These are phyloP conservation scores for Panicum virgatum DNA, from an alignment of 202 grass and related monocot genomes.

Conservation along the genomic window DNA sequence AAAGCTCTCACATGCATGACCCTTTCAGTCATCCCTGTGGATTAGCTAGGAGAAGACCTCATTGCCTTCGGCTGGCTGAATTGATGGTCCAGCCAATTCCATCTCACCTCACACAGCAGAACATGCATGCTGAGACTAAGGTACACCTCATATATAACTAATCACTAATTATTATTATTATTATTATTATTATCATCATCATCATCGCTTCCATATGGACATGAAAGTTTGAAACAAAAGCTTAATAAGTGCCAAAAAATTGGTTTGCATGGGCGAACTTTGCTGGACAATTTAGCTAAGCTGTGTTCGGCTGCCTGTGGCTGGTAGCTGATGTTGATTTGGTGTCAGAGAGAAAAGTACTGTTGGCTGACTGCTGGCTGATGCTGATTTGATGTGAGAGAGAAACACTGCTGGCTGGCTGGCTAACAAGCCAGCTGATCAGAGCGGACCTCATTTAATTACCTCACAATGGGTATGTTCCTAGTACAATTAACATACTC, in stretches of 20 bases:
- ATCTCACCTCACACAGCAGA: conserved; percentile 7
- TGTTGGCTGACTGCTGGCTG: no score
- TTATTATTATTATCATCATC: no score
- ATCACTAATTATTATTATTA: no score
- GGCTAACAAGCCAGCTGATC: no score
- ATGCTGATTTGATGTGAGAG: no score
- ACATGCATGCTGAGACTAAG: conserved; percentile 25
- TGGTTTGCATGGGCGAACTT: neutral
- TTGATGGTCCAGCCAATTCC: conserved; percentile 61
- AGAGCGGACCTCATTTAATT: no score
- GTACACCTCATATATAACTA: neutral
- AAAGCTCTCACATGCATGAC: conserved; percentile 51
- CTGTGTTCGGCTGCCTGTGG: no score
- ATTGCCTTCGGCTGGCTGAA: conserved; percentile 41
- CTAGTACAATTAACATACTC: no score
- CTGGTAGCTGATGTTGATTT: no score
- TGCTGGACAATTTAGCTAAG: neutral
- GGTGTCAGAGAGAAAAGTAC: no score
- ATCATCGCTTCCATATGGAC: neutral
- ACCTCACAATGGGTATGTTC: no score
- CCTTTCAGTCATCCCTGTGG: conserved; percentile 48
- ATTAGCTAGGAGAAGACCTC: conserved; percentile 39
- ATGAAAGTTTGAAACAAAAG: neutral
- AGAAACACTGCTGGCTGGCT: no score
- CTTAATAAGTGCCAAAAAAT: neutral